Conservation (phyloP, 192 early-diverging fungal species). For the Nowakowskiella sp. region DNA sequence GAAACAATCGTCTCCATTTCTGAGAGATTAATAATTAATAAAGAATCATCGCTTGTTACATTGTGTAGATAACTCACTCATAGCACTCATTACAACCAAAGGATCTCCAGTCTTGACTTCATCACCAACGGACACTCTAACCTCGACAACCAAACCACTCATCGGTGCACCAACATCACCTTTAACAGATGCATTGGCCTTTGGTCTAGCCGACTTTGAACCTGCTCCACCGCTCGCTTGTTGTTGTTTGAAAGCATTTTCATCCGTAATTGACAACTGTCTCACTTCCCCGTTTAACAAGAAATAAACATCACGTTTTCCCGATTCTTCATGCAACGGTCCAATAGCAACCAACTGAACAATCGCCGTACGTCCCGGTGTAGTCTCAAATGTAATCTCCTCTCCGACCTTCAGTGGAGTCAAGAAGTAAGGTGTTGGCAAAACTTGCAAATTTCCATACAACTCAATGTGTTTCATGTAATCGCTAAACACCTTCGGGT, state of each 20-base stretch:
- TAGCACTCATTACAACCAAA: conserved; percentile 86
- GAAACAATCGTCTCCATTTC: conserved; percentile 82
- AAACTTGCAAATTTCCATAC: conserved; percentile 78
- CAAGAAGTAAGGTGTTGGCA: conserved; percentile 90
- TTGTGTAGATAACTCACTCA: conserved; percentile 54
- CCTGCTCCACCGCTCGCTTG: background rate
- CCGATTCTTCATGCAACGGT: conserved; percentile 63
- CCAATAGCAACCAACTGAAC: conserved; percentile 87
- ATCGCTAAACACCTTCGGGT: conserved; percentile 89
- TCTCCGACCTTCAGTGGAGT: conserved; percentile 76
- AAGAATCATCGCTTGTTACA: background rate
- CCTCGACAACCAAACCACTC: conserved; percentile 89
- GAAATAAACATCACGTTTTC: conserved; percentile 90
- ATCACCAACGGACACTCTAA: conserved; percentile 74
- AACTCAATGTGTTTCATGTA: conserved; percentile 62
- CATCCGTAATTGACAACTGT: conserved; percentile 43
- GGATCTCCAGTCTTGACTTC: conserved; percentile 84
- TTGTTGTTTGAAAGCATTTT: conserved; percentile 3
- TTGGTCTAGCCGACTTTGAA: conserved; percentile 29
- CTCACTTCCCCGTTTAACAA: conserved; percentile 90
- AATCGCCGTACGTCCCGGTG: conserved; percentile 83
- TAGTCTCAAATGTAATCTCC: conserved; percentile 80
- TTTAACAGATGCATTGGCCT: conserved; percentile 68
- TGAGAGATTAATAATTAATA: background rate
- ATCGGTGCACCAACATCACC: conserved; percentile 91